These are phyloP conservation scores for Calonectria montana DNA, from an alignment of 2,329 filamentous ascomycete species.

Conservation along the genomic window DNA sequence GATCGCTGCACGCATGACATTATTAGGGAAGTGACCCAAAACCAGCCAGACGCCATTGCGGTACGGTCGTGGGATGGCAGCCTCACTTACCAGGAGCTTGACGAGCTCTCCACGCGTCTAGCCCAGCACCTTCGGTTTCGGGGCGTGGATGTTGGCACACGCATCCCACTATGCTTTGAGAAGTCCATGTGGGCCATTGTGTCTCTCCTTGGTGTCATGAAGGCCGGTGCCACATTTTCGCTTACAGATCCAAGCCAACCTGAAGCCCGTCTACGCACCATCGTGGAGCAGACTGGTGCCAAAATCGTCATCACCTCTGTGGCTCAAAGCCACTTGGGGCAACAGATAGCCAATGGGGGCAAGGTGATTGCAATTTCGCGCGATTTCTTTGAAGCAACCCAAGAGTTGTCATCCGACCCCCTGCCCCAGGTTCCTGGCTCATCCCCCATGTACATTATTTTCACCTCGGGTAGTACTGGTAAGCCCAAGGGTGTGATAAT, in stretches of 20 bases:
- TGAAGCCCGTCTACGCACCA: constrained; percentile 34
- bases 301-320: constrained; percentile 33
- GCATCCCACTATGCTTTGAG: constrained; percentile 30
- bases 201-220: constrained; percentile 45
- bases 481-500: constrained; percentile 72
- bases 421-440: constrained; percentile 48
- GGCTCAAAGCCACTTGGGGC: background rate
- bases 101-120: constrained; percentile 54
- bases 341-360: constrained; percentile 31
- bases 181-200: constrained; percentile 40
- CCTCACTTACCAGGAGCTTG: constrained; percentile 59
- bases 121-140: constrained; percentile 47
- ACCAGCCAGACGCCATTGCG: constrained; percentile 53
- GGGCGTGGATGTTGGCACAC: constrained; percentile 45
- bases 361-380: constrained; percentile 32
- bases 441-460: constrained; percentile 66
- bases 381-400: constrained; percentile 28
- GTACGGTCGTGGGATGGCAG: constrained; percentile 63
- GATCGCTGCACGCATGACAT: constrained; percentile 60
- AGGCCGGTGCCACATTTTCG: constrained; percentile 48
- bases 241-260: constrained; percentile 44
- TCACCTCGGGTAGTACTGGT: constrained; percentile 74
- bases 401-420: constrained; percentile 15
- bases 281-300: constrained; percentile 34
- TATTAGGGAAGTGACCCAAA: constrained; percentile 52